phyloP scores from a whole-genome alignment of 768 basidiomycete genomes.

The Trametes elegans region DNA sequence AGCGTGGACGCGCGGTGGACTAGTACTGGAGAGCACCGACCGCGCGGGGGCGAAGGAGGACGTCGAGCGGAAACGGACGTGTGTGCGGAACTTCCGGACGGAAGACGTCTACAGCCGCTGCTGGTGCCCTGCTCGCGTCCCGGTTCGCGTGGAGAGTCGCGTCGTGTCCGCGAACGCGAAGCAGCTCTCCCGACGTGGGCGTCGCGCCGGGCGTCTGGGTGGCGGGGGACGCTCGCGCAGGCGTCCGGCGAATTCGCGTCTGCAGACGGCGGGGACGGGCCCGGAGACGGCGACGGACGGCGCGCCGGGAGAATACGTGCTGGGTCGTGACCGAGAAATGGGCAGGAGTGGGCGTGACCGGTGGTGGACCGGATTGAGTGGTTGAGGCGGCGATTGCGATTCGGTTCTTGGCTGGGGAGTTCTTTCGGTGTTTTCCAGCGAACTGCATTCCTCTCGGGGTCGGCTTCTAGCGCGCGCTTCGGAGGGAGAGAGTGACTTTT shows the following conservation, averaged over 20 bases:
- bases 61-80: slow-evolving; percentile 4
- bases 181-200: neutral
- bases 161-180: slow-evolving; percentile 7
- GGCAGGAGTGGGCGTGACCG: neutral
- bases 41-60: neutral
- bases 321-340: neutral
- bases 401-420: slow-evolving; percentile 1
- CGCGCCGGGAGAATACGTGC: neutral
- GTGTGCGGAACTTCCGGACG: slow-evolving; percentile 1
- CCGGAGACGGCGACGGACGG: neutral
- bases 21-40: too few species aligned
- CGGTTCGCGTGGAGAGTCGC: slow-evolving; percentile 11
- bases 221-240: too few species aligned
- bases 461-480: slow-evolving; percentile 7
- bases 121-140: slow-evolving; percentile 4
- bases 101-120: slow-evolving; percentile 11
- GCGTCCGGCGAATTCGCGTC: too few species aligned
- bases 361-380: neutral
- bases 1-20: too few species aligned
- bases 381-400: neutral
- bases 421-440: slow-evolving; percentile 13
- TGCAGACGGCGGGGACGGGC: too few species aligned
- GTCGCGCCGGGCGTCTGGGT: neutral
- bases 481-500: slow-evolving; percentile 2
- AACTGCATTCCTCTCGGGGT: slow-evolving; percentile 7